Base-by-base conservation (phyloP, 306 rosid species). In the Rosa multiflora region DNA sequence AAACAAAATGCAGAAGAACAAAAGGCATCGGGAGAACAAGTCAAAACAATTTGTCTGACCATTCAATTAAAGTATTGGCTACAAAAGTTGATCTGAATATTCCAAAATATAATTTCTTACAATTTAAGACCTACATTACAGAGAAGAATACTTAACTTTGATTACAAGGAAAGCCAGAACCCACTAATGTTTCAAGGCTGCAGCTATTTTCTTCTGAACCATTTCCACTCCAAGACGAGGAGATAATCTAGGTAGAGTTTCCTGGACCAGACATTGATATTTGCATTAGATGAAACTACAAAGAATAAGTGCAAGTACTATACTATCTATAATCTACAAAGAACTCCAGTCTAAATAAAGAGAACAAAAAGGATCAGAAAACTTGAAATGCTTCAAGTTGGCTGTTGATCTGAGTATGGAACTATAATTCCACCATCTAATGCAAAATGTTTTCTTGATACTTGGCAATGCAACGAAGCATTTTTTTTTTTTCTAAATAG, bases 181-280 rank as follows among this genome's bases (percentile, higher is more conserved):
- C 82, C 32, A 39, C 72, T 74, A 76, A 72, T 91, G 83, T 84
- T 83, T 86, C 77, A 93, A 75, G 49, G 93, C 91, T 70, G 91
- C 93, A 2, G 90, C 93, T 71, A 96, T 84, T 85, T 93, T 93
- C 88, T 91, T 93, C 77, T 91, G 98, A 55, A 96, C 46, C 58
- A 89, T 88, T 87, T 93, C 98, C 85, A 89, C 96, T 51, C 97
- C 97, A 58, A 91, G 90, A 56, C 98, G 94, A 44, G 99, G 97
- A 85, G 97, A 88, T 76, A 91, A 73, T 67, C 98, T 87, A 1
- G 96, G 98, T 53, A 91, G 86, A 39, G 81, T 83, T 86, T 89
- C 91, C 98, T 93, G 91, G 23, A 78, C 72, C 44, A 83, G 76
- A 67, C n/a, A 80, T 61, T 58, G 78, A 67, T 68, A 10, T 52